A percentile compares a stretch with the other conserved stretches of the same genome.
phyloP scores from a whole-genome alignment of 176 grass and related monocot genomes.

The barley (Hordeum vulgare) region DNA sequence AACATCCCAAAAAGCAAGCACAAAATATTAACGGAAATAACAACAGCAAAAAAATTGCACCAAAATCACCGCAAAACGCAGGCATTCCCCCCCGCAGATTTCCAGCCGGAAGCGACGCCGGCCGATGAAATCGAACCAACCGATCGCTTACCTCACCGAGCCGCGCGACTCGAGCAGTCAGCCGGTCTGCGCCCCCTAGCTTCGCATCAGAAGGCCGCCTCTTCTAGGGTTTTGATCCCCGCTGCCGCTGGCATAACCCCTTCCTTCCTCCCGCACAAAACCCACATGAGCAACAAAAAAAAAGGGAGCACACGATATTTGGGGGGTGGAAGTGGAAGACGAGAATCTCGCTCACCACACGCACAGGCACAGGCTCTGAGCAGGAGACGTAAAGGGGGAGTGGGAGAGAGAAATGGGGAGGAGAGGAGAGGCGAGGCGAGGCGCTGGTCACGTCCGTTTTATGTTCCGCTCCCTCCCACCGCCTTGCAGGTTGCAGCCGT shows the following conservation, averaged over 20 bases:
- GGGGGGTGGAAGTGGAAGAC: not conserved
- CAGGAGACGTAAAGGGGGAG: not conserved
- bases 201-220: not conserved
- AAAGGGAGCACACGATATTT: not conserved
- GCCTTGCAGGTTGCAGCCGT: not conserved
- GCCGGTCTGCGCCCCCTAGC: not conserved
- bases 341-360: not conserved
- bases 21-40: not conserved
- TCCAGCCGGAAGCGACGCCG: not conserved
- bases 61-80: not conserved
- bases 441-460: constrained; percentile 20
- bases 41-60: not conserved
- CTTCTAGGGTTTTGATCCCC: constrained; percentile 1
- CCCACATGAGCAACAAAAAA: not conserved
- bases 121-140: not conserved
- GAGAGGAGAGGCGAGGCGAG: too few relatives aligned
- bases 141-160: constrained; percentile 18
- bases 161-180: too few relatives aligned
- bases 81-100: not conserved
- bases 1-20: not conserved
- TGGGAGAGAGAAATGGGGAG: not conserved
- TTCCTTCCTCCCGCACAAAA: not conserved
- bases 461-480: not conserved
- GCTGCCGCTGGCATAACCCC: not conserved
- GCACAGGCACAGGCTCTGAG: not conserved